phyloP scores from a whole-genome alignment of 371 early-diverging fungal species.

The Apophysomyces elegans region DNA sequence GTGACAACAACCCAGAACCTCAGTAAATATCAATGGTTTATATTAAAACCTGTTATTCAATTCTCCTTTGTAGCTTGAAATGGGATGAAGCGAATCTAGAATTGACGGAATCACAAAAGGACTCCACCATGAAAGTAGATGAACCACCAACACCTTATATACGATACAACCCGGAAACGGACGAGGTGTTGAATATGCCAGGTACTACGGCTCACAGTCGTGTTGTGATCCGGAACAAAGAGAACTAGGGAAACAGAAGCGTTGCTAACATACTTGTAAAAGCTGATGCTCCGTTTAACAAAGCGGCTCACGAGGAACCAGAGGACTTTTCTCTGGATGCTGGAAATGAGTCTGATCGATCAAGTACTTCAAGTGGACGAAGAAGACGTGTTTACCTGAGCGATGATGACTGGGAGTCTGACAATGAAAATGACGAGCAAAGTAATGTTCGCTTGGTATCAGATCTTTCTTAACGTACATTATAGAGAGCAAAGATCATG shows the following conservation, averaged over 20 bases:
- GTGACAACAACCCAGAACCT: background rate
- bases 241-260: slow-evolving; percentile 1
- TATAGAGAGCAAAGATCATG: slow-evolving; percentile 53
- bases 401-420: slow-evolving; percentile 61
- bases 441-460: slow-evolving; percentile 21
- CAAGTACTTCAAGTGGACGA: slow-evolving; percentile 35
- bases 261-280: background rate
- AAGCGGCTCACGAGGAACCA: slow-evolving; percentile 42
- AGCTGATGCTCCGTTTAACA: slow-evolving; percentile 1
- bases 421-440: slow-evolving; percentile 47
- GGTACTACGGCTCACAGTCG: slow-evolving; percentile 19
- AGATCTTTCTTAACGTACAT: background rate
- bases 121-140: slow-evolving; percentile 93
- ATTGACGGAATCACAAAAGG: slow-evolving; percentile 89
- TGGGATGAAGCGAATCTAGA: slow-evolving; percentile 97
- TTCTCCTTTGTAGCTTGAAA: slow-evolving; percentile 50
- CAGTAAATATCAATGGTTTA: slow-evolving; percentile 1
- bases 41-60: background rate
- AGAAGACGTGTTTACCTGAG: slow-evolving; percentile 41
- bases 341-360: slow-evolving; percentile 50
- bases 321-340: slow-evolving; percentile 54
- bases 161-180: slow-evolving; percentile 80
- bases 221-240: slow-evolving; percentile 6
- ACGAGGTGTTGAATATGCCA: slow-evolving; percentile 70
- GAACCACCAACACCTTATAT: slow-evolving; percentile 98